Conservation (phyloP, 2,329 filamentous ascomycete genomes). For the Lachnellula arida region DNA sequence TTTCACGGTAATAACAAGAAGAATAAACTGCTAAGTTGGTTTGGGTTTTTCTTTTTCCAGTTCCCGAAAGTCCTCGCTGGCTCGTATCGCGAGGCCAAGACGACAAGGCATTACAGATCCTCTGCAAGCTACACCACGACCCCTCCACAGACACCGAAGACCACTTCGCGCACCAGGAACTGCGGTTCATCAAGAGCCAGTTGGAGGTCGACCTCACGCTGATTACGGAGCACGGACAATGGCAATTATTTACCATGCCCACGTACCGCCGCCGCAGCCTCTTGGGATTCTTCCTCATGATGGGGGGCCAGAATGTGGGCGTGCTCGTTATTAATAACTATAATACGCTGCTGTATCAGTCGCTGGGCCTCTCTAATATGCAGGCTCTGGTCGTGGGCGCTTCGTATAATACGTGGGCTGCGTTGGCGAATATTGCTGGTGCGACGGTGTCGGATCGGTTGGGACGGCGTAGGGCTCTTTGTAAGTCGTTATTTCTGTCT, state of each 20-base stretch:
- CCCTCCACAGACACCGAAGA: conserved; percentile 2
- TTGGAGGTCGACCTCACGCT: conserved; percentile 1
- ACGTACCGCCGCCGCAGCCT: conserved; percentile 10
- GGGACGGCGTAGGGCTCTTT: conserved; percentile 7
- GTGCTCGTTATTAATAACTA: conserved; percentile 14
- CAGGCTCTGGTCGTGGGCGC: conserved; percentile 10
- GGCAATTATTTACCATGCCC: conserved; percentile 10
- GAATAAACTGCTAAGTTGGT: too few species aligned
- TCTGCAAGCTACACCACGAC: conserved; percentile 8
- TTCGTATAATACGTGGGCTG: conserved; percentile 13
- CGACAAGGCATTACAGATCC: conserved; percentile 6
- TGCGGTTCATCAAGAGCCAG: conserved; percentile 9
- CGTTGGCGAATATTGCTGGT: conserved; percentile 8
- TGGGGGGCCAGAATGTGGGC: conserved; percentile 10
- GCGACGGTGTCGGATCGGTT: conserved; percentile 9
- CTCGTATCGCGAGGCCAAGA: conserved; percentile 4
- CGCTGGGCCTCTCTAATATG: conserved; percentile 7
- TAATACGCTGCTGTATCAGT: conserved; percentile 12
- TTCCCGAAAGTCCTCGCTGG: conserved; percentile 9
- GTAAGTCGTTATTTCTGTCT: conserved; percentile 1
- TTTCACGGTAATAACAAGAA: too few species aligned
- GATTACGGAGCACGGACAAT: conserved; percentile 4
- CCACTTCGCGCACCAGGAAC: conserved; percentile 10
- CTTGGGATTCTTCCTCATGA: conserved; percentile 8
- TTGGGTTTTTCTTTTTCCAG: background rate